Percentiles rank a stretch among this genome's conserved stretches.
phyloP scores from a whole-genome alignment of 2,329 filamentous ascomycete species.

The Pseudogymnoascus sp. region DNA sequence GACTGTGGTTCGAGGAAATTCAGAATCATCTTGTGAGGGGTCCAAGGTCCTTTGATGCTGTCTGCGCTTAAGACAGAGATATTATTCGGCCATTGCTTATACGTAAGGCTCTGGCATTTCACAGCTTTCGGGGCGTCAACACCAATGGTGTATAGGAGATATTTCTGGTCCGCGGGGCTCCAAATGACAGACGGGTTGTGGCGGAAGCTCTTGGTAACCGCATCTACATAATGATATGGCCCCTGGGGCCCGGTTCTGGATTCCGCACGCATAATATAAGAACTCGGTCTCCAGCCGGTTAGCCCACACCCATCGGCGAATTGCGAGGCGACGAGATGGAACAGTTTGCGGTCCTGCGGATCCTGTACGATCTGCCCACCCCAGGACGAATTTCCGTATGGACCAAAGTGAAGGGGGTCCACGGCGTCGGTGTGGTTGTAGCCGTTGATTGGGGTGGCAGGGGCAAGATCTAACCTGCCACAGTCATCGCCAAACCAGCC shows the following conservation, averaged over 20 bases:
- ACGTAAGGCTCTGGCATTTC: background rate
- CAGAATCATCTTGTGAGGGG: conserved; percentile 16
- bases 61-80: background rate
- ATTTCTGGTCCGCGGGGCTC: conserved; percentile 36
- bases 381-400: conserved; percentile 38
- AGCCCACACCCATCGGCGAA: conserved; percentile 40
- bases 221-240: conserved; percentile 36
- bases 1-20: conserved; percentile 12
- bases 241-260: conserved; percentile 36
- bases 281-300: conserved; percentile 39
- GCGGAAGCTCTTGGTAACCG: conserved; percentile 35
- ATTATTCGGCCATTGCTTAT: background rate
- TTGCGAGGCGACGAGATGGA: conserved; percentile 40
- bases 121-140: conserved; percentile 28
- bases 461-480: conserved; percentile 37
- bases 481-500: conserved; percentile 40
- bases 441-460: conserved; percentile 33
- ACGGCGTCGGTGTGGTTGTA: conserved; percentile 37
- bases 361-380: conserved; percentile 40
- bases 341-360: conserved; percentile 29
- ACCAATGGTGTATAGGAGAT: conserved; percentile 40
- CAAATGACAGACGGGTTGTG: conserved; percentile 41
- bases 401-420: background rate
- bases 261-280: conserved; percentile 38
- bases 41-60: background rate